Percentiles rank a stretch among this genome's conserved stretches.
These are phyloP conservation scores for Fermentozyma sake DNA, from an alignment of 1,139 yeast genomes.

Conservation along the genomic window DNA sequence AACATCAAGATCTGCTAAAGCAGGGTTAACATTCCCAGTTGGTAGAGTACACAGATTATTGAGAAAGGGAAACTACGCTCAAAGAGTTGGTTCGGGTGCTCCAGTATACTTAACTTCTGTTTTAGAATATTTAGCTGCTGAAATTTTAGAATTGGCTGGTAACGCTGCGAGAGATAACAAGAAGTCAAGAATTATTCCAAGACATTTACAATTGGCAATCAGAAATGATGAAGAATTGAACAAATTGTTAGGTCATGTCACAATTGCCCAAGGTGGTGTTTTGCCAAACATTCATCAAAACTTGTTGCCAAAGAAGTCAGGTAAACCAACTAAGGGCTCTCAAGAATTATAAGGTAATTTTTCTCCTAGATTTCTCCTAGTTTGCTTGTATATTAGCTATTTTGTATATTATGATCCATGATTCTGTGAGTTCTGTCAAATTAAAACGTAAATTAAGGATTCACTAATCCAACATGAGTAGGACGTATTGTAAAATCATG, in stretches of 20 bases:
- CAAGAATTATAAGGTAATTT: slow-evolving; percentile 14
- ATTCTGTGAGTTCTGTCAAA: no score
- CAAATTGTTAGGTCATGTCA: slow-evolving; percentile 57
- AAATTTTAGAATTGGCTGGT: slow-evolving; percentile 96
- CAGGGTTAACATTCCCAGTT: slow-evolving; percentile 98
- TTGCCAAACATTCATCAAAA: slow-evolving; percentile 20
- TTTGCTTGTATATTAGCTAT: slow-evolving; percentile 8
- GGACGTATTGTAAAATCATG: no score
- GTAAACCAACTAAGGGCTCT: slow-evolving; percentile 15
- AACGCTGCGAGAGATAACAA: slow-evolving; percentile 98
- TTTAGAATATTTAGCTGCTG: slow-evolving; percentile 93
- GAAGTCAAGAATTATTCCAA: slow-evolving; percentile 97
- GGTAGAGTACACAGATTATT: slow-evolving; percentile 98
- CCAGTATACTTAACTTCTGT: slow-evolving; percentile 96
- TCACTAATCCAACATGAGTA: no score
- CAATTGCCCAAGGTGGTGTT: slow-evolving; percentile 23
- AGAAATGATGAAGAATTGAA: slow-evolving; percentile 97
- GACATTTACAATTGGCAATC: slow-evolving; percentile 97
- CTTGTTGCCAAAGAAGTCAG: slow-evolving; percentile 19
- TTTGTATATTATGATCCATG: not conserved
- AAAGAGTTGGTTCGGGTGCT: slow-evolving; percentile 98
- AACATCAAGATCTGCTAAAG: slow-evolving; percentile 96
- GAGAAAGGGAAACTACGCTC: slow-evolving; percentile 98
- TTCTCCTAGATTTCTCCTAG: slow-evolving; percentile 4
- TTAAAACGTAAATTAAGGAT: no score